Conservation (phyloP, 1,284 basidiomycete species). For the Ganoderma lucidum region DNA sequence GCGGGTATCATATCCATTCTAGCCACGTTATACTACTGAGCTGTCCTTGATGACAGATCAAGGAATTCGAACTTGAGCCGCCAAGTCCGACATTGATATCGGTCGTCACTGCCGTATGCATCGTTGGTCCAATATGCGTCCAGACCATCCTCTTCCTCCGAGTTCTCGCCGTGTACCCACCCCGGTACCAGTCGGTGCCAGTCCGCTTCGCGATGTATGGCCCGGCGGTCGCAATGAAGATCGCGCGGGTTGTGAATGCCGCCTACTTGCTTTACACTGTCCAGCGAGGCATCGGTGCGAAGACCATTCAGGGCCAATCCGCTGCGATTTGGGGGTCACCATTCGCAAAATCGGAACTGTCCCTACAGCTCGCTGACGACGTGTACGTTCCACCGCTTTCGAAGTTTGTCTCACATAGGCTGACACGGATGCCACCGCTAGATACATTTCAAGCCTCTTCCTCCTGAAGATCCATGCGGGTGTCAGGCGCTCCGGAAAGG, state of each 20-base stretch:
- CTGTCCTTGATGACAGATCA: neutral
- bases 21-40: neutral
- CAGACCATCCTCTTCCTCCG: conserved; percentile 37
- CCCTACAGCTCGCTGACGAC: neutral
- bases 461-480: neutral
- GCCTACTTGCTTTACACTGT: neutral
- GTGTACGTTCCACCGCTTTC: neutral
- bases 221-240: neutral
- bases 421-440: neutral
- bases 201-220: conserved; percentile 14
- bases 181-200: conserved; percentile 9
- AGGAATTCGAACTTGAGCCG: neutral
- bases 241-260: conserved; percentile 1
- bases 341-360: neutral
- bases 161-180: conserved; percentile 35
- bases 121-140: conserved; percentile 30
- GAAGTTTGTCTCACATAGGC: neutral
- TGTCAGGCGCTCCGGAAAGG: neutral
- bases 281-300: neutral
- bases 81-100: neutral
- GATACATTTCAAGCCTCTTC: neutral
- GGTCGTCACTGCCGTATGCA: conserved; percentile 15
- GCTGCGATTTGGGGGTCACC: neutral
- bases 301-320: neutral
- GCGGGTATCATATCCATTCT: neutral